These are phyloP conservation scores for Spizellomyces sp. DNA, from an alignment of 192 early-diverging fungal genomes.

Conservation along the genomic window DNA sequence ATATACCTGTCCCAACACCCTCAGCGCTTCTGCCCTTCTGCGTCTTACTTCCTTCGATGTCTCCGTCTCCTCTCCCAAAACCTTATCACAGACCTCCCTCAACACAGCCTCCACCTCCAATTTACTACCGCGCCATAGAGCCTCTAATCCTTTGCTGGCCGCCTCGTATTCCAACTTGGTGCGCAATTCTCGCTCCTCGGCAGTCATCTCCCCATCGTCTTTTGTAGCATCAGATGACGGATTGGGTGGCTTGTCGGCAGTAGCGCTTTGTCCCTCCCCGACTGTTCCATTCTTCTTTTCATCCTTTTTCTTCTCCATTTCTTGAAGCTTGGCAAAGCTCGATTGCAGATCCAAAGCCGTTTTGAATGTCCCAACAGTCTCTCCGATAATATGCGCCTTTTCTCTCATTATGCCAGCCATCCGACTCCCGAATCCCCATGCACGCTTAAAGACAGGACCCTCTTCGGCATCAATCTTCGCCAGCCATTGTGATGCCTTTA, in stretches of 20 bases:
- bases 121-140: slow-evolving; percentile 91
- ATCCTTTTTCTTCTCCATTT: slow-evolving; percentile 82
- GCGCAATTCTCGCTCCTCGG: slow-evolving; percentile 44
- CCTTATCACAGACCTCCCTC: slow-evolving; percentile 87
- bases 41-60: slow-evolving; percentile 56
- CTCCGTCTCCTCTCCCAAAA: slow-evolving; percentile 68
- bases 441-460: slow-evolving; percentile 51
- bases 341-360: slow-evolving; percentile 92
- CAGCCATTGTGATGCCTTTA: slow-evolving; percentile 86
- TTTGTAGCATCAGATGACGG: slow-evolving; percentile 1
- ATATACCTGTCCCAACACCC: slow-evolving; percentile 84
- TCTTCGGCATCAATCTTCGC: slow-evolving; percentile 60
- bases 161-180: slow-evolving; percentile 55
- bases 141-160: slow-evolving; percentile 78
- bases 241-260: slow-evolving; percentile 1
- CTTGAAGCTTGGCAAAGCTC: slow-evolving; percentile 84
- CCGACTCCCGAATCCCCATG: slow-evolving; percentile 48
- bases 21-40: slow-evolving; percentile 79
- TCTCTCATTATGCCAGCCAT: slow-evolving; percentile 66
- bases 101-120: slow-evolving; percentile 93
- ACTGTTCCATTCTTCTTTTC: slow-evolving; percentile 41
- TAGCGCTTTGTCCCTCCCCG: slow-evolving; percentile 6
- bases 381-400: slow-evolving; percentile 87
- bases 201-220: slow-evolving; percentile 35
- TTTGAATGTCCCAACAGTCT: slow-evolving; percentile 89